These are phyloP conservation scores for Pholiota adiposa DNA, from an alignment of 1,284 basidiomycete genomes.

Conservation along the genomic window DNA sequence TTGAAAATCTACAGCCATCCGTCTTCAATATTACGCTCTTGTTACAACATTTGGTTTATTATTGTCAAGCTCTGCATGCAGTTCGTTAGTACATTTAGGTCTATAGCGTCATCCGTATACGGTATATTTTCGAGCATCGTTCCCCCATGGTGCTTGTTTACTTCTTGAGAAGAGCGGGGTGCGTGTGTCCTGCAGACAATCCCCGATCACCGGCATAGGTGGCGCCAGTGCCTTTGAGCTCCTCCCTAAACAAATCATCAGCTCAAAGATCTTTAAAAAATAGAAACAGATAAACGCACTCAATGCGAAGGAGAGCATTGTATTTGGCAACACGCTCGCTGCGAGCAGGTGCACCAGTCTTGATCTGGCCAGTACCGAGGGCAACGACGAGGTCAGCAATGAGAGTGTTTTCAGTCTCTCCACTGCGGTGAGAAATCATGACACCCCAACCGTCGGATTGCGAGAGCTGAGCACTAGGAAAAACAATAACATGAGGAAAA, in stretches of 20 bases:
- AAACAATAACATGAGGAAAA: slow-evolving; percentile 7
- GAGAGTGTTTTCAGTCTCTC: slow-evolving; percentile 95
- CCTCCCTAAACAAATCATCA: slow-evolving; percentile 61
- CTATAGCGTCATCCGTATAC: slow-evolving; percentile 9
- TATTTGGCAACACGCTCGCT: slow-evolving; percentile 95
- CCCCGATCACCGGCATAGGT: slow-evolving; percentile 82
- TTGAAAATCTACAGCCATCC: too few species aligned
- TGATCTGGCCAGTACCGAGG: slow-evolving; percentile 94
- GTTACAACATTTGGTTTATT: slow-evolving; percentile 7
- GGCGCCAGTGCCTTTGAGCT: slow-evolving; percentile 64
- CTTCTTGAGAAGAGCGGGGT: slow-evolving; percentile 80
- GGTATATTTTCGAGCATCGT: slow-evolving; percentile 4
- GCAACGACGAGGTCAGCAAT: slow-evolving; percentile 98
- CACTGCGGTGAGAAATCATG: slow-evolving; percentile 99
- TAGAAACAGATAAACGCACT: too few species aligned
- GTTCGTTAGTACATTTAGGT: slow-evolving; percentile 9
- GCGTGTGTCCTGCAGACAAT: slow-evolving; percentile 73
- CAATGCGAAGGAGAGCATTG: slow-evolving; percentile 89
- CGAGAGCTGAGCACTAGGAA: slow-evolving; percentile 85
- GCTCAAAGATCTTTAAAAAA: too few species aligned
- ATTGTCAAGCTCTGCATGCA: not conserved
- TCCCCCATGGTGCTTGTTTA: slow-evolving; percentile 32
- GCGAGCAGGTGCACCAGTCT: slow-evolving; percentile 96
- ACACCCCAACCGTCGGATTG: slow-evolving; percentile 98
- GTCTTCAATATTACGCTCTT: not conserved